Base-by-base conservation (phyloP, 306 rosid species). In the Quercus gilva region DNA sequence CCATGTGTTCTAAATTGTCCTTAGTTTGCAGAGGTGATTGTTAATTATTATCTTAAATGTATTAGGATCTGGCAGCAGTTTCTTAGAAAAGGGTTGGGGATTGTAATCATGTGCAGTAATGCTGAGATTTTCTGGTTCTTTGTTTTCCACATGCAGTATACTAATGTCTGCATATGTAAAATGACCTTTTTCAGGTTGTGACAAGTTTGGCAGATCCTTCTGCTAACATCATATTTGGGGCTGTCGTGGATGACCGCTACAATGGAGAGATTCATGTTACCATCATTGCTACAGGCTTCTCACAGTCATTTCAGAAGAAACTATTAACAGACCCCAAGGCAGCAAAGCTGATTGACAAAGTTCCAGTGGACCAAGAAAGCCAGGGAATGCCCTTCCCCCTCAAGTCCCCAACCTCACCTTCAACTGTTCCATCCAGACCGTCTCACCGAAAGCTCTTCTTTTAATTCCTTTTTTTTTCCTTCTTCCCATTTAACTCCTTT, bases 151-250 rank as follows among this genome's bases (percentile, higher is more conserved):
- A 3, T 64, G 31, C 20, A 64, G 2, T 1, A 19, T 49, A 45
- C 73, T 73, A 63, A 63, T 63, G 55, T 68, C 35, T 73, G 74
- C 60, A 52, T 43, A 26, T 26, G 31, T 53, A n/a, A 37, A 37
- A 53, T 70, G 80, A 25, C 6, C 52, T 37, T 82, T 67, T 79
- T 74, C 88, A 94, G 97, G 97, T 94, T 37, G 97, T 94, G 80
- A 94, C 97, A 18, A 92, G 98, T 86, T 89, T 94, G 87, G 98
- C 98, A 0, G 97, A 94, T 85, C 98, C 98, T 77, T 91, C 98
- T 29, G 97, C 98, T 29, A 94, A 94, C 84, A 94, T 94, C 49
- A 94, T 92, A 83, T 94, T 94, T 70, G 98, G 98, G 14, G 98
- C 97, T 8, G 97, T 91, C 31, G 98, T 94, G 71, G 98, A 94